phyloP scores from a whole-genome alignment of 2,329 filamentous ascomycete species.

The Fusarium nygamai region DNA sequence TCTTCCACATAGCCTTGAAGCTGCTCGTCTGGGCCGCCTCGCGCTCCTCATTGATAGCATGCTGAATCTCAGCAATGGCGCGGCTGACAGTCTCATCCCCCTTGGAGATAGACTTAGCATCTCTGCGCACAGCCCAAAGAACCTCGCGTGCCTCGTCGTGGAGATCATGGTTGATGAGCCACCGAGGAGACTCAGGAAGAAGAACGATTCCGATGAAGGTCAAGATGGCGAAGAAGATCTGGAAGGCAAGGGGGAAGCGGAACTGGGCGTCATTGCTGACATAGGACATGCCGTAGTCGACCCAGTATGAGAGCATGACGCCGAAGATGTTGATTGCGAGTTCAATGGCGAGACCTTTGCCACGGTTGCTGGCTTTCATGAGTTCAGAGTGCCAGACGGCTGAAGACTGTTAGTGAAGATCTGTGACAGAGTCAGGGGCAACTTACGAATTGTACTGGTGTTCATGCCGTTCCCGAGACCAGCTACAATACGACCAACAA shows the following conservation, averaged over 20 bases:
- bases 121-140: slow-evolving; percentile 44
- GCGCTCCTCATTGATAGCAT: slow-evolving; percentile 53
- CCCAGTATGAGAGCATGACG: slow-evolving; percentile 49
- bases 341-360: slow-evolving; percentile 44
- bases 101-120: slow-evolving; percentile 40
- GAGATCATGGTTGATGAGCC: slow-evolving; percentile 51
- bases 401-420: background rate
- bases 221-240: slow-evolving; percentile 54
- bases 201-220: slow-evolving; percentile 47
- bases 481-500: slow-evolving; percentile 56
- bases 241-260: slow-evolving; percentile 57
- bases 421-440: no score
- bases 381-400: slow-evolving; percentile 55
- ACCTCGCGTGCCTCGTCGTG: slow-evolving; percentile 55
- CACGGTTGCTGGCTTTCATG: slow-evolving; percentile 53
- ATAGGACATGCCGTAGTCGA: slow-evolving; percentile 52
- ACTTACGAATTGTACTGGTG: slow-evolving; percentile 56
- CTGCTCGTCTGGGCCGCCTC: slow-evolving; percentile 47
- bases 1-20: slow-evolving; percentile 52
- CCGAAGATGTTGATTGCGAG: slow-evolving; percentile 53
- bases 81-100: slow-evolving; percentile 42
- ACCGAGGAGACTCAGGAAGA: slow-evolving; percentile 57
- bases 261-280: slow-evolving; percentile 51
- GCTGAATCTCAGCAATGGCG: slow-evolving; percentile 51
- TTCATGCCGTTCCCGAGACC: slow-evolving; percentile 59